Percentiles rank a stretch among this genome's conserved stretches.
These are phyloP conservation scores for Candida stauntonica DNA, from an alignment of 805 yeast species.

Conservation along the genomic window DNA sequence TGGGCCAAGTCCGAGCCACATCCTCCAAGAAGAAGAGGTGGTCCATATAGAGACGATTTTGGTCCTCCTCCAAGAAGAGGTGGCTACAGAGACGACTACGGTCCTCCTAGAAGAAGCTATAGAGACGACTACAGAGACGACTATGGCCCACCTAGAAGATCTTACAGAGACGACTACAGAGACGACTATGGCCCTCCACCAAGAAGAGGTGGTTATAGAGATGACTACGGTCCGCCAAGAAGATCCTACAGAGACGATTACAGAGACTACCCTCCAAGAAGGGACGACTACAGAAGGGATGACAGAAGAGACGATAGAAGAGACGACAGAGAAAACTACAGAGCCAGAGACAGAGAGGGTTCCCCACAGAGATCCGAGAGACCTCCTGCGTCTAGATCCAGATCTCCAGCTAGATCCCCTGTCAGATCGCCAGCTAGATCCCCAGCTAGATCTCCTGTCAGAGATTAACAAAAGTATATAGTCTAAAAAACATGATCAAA, in stretches of 20 bases:
- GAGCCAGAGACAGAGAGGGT: constrained; percentile 14
- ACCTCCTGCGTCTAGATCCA: constrained; percentile 25
- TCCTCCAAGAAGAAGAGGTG: constrained; percentile 26
- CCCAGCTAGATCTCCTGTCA: not conserved
- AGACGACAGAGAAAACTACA: constrained; percentile 8
- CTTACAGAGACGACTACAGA: constrained; percentile 9
- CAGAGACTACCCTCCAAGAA: constrained; percentile 18
- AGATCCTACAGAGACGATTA: constrained; percentile 16
- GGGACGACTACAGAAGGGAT: constrained; percentile 17
- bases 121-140: constrained; percentile 15
- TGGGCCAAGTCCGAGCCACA: constrained; percentile 54
- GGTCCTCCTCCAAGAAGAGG: constrained; percentile 16
- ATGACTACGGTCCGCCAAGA: constrained; percentile 16
- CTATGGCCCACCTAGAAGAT: constrained; percentile 13
- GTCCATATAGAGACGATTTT: constrained; percentile 14
- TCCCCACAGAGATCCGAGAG: constrained; percentile 17
- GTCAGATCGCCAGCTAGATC: not conserved
- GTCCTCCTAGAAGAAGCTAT: constrained; percentile 17
- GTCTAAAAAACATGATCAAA: too few relatives aligned
- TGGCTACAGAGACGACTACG: constrained; percentile 12
- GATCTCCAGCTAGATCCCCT: constrained; percentile 24
- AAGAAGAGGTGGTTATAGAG: constrained; percentile 18
- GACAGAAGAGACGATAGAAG: constrained; percentile 11
- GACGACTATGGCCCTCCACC: constrained; percentile 14
- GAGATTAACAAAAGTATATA: too few relatives aligned